Evolutionary conservation across 2,329 filamentous ascomycete genomes (phyloP).

Genomic region (Pyricularia pennisetigena): DNA sequence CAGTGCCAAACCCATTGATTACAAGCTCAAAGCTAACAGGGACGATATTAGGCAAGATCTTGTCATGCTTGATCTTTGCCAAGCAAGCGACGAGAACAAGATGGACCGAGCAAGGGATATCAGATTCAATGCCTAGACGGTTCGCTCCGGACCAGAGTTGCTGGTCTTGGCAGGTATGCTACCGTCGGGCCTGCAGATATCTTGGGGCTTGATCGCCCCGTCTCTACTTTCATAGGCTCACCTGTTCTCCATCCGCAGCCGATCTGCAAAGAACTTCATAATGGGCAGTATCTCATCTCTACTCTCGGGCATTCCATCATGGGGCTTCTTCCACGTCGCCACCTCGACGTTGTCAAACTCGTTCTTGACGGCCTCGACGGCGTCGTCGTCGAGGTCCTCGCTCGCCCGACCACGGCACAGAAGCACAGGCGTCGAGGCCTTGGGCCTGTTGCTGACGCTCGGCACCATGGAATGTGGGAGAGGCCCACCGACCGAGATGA

Average conservation of each 20-base stretch:
- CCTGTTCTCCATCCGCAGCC: constrained; percentile 31
- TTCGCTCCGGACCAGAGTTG: background rate
- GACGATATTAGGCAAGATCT: background rate
- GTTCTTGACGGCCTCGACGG: constrained; percentile 51
- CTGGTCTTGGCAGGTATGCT: background rate
- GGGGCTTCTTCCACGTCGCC: constrained; percentile 56
- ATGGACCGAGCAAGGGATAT: background rate
- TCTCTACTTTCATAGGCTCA: background rate
- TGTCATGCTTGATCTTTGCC: background rate
- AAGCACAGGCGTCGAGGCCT: constrained; percentile 54
- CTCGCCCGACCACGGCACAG: constrained; percentile 45
- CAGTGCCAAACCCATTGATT: background rate
- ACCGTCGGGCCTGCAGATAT: background rate
- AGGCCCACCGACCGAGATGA: constrained; percentile 38
- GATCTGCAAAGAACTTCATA: constrained; percentile 72
- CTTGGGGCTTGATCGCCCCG: background rate
- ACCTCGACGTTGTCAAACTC: constrained; percentile 59
- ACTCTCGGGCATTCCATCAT: constrained; percentile 74
- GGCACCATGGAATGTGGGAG: constrained; percentile 45
- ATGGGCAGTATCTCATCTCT: constrained; percentile 82
- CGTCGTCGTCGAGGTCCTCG: constrained; percentile 43
- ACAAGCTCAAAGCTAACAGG: background rate
- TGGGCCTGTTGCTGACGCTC: constrained; percentile 33
- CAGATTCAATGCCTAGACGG: background rate
- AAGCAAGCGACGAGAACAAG: too few relatives aligned